phyloP scores from a whole-genome alignment of 2,329 filamentous ascomycete genomes.

The Aspergillus udagawae region DNA sequence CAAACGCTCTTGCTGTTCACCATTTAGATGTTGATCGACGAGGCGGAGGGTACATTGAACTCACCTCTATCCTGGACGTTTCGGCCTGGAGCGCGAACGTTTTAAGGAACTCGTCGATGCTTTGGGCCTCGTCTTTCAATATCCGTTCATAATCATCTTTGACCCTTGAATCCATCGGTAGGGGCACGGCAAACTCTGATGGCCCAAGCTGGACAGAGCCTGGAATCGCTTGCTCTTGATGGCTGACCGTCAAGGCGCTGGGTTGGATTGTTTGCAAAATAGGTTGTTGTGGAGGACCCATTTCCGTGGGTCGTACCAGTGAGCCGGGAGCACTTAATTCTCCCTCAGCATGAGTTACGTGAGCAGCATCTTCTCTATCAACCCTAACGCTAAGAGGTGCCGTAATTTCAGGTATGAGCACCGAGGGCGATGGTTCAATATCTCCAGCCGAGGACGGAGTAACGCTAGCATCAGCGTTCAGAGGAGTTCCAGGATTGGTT shows the following conservation, averaged over 20 bases:
- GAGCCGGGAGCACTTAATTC: conserved; percentile 22
- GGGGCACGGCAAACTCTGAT: conserved; percentile 38
- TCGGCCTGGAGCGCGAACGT: conserved; percentile 13
- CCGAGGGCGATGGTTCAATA: conserved; percentile 31
- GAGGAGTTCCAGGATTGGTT: conserved; percentile 11
- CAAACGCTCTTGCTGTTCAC: conserved; percentile 20
- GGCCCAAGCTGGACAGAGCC: conserved; percentile 35
- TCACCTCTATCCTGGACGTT: conserved; percentile 23
- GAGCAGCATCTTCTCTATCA: conserved; percentile 26
- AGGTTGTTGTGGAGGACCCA: conserved; percentile 18
- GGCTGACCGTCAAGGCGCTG: conserved; percentile 29
- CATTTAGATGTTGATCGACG: conserved; percentile 11
- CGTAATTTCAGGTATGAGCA: conserved; percentile 25
- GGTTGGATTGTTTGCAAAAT: conserved; percentile 36
- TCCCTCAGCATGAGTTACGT: conserved; percentile 9
- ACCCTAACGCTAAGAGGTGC: conserved; percentile 34
- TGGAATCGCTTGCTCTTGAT: conserved; percentile 22
- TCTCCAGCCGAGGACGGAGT: conserved; percentile 42
- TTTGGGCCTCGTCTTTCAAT: conserved; percentile 24
- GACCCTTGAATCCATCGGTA: conserved; percentile 42
- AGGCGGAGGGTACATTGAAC: neutral
- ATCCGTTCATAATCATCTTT: conserved; percentile 41
- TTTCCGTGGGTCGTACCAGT: conserved; percentile 24
- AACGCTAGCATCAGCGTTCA: conserved; percentile 24
- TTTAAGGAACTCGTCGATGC: conserved; percentile 28